Evolutionary conservation across 2,329 filamentous ascomycete genomes (phyloP).

Genomic region (Shiraia bambusicola): DNA sequence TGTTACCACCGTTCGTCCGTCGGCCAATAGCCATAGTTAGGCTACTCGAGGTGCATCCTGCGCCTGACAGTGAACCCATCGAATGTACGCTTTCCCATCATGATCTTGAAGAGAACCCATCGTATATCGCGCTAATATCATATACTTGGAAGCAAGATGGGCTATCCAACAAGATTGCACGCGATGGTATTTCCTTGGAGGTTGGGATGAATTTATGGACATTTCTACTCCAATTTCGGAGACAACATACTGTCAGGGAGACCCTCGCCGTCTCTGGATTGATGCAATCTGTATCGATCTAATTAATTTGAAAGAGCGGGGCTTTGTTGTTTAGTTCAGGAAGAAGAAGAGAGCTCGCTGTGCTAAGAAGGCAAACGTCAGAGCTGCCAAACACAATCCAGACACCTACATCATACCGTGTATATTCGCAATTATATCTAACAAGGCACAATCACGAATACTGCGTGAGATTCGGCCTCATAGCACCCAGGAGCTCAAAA

Average conservation of each 20-base stretch:
- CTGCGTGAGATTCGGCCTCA: slow-evolving; percentile 10
- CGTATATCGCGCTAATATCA: slow-evolving; percentile 15
- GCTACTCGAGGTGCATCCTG: slow-evolving; percentile 1
- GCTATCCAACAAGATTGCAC: slow-evolving; percentile 4
- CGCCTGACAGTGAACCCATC: background rate
- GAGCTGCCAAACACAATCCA: too few species aligned
- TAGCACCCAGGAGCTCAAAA: slow-evolving; percentile 28
- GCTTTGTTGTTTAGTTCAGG: too few species aligned
- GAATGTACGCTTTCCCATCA: slow-evolving; percentile 2
- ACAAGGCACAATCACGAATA: too few species aligned
- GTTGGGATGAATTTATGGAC: slow-evolving; percentile 16
- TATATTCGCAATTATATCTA: too few species aligned
- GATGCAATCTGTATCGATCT: slow-evolving; percentile 19
- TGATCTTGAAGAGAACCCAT: slow-evolving; percentile 11
- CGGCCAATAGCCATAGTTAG: background rate
- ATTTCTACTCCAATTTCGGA: slow-evolving; percentile 16
- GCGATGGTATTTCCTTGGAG: slow-evolving; percentile 6
- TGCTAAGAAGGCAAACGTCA: too few species aligned
- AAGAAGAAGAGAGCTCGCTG: too few species aligned
- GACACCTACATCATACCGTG: too few species aligned
- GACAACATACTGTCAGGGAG: slow-evolving; percentile 1
- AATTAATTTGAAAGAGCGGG: slow-evolving; percentile 12
- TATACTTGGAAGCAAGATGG: slow-evolving; percentile 19
- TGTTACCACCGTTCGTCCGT: background rate
- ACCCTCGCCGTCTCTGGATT: slow-evolving; percentile 10